Conservation (phyloP, 192 early-diverging fungal genomes). For the Coemansia nantahalensis region DNA sequence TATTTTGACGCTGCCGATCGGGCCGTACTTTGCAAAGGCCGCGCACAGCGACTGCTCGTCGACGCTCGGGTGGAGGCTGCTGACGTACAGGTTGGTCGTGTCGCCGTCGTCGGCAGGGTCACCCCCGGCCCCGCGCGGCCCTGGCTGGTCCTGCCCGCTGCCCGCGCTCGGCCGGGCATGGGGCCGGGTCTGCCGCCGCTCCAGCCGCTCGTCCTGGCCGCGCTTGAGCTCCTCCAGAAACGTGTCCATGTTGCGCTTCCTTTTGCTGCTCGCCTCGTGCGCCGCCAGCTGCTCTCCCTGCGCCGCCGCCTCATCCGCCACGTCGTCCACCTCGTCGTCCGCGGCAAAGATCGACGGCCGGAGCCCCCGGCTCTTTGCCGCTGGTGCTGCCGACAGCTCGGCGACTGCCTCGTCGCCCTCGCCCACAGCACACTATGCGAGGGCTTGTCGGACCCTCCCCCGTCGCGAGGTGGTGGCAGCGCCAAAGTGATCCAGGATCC, state of each 20-base stretch:
- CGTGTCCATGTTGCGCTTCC: conserved; percentile 78
- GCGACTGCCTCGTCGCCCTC: too few species aligned
- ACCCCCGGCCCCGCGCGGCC: conserved; percentile 1
- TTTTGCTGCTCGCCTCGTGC: conserved; percentile 29
- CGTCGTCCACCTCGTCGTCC: neutral
- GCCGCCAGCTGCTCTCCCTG: conserved; percentile 3
- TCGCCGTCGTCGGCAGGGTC: conserved; percentile 60
- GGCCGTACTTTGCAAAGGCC: conserved; percentile 77
- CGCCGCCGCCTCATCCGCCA: neutral
- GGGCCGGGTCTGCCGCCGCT: too few species aligned
- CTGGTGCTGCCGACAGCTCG: too few species aligned
- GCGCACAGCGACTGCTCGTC: conserved; percentile 71
- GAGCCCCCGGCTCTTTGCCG: too few species aligned
- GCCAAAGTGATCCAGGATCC: too few species aligned
- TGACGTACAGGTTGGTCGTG: conserved; percentile 85
- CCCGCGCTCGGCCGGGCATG: neutral
- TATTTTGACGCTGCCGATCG: conserved; percentile 89
- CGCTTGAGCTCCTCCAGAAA: conserved; percentile 85
- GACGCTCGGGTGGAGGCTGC: conserved; percentile 70
- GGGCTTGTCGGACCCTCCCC: too few species aligned
- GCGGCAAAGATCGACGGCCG: conserved; percentile 11
- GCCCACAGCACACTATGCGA: too few species aligned
- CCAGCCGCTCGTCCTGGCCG: conserved; percentile 69
- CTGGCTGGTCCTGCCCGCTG: neutral
- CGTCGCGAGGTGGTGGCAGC: too few species aligned